phyloP scores from a whole-genome alignment of 2,329 filamentous ascomycete genomes.

The Aspergillus tubingensis region DNA sequence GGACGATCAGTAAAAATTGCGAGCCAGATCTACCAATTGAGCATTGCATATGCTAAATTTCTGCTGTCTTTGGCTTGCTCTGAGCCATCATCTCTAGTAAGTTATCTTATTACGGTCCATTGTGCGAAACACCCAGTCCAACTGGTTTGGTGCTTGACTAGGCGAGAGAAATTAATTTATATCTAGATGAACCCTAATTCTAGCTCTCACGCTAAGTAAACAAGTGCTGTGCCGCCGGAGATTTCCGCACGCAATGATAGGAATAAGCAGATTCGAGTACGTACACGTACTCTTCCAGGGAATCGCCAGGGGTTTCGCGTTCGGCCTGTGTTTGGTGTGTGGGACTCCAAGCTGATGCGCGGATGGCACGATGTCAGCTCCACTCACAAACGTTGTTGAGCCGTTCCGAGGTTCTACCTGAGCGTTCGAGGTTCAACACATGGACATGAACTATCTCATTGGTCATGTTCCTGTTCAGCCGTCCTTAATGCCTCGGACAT shows the following conservation, averaged over 20 bases:
- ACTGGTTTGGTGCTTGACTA: not conserved
- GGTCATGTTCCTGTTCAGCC: constrained; percentile 1
- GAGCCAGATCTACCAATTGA: not conserved
- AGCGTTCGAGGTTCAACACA: not conserved
- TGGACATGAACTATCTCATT: not conserved
- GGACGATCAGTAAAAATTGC: not conserved
- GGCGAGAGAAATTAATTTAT: not conserved
- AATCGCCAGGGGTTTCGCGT: not conserved
- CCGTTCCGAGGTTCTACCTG: not conserved
- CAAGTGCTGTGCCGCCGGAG: not conserved
- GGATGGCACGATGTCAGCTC: not conserved
- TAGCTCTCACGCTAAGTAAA: not conserved
- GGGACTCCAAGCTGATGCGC: not conserved
- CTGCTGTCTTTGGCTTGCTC: not conserved
- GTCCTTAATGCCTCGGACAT: not conserved
- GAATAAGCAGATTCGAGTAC: not conserved
- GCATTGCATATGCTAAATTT: not conserved
- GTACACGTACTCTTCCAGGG: not conserved
- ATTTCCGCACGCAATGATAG: not conserved
- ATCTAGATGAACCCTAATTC: not conserved
- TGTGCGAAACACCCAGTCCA: not conserved
- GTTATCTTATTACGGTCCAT: too few species aligned
- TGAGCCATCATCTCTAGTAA: not conserved
- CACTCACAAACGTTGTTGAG: not conserved
- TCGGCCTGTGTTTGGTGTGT: not conserved